Evolutionary conservation across 2,329 filamentous ascomycete species (phyloP), one percentile per base, ranked within the genome.

Genomic region (Zymoseptoria crescenta): DNA sequence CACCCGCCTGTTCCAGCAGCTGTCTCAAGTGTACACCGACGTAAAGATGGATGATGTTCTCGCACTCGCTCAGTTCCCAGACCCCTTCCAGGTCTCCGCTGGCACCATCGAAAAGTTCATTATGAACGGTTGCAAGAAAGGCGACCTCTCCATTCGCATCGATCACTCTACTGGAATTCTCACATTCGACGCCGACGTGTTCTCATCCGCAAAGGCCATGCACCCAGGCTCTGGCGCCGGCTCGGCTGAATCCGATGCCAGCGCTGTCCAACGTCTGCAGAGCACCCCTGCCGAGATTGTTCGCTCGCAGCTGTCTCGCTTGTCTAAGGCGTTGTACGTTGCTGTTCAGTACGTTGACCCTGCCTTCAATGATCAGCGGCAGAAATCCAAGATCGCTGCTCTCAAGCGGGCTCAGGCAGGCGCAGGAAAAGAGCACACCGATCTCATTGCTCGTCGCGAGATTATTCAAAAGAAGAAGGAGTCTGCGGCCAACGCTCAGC

Each of bases 111-210:
- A 99, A 81, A 99, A 97, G 80, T 99, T 99, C 82, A 97, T 99
- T 82, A 99, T 99, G 94, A 99, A 99, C 76, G 94, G 94, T 64
- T 97, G 96, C 84, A 99, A 99, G 86, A 99, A 99, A 84, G 94
- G 94, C 59, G 94, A 99, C 70, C 83, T 99, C 52, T 89, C 94
- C 56, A 95, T 99, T 69, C 91, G 94, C 62, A 91, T 97, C 77
- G 90, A 97, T 73, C 94, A 99, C 73, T 91, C 91, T 62, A 93
- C 92, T 56, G 91, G 94, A 61, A 89, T 96, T 54, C 84, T 99
- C 61, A 96, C 91, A 74, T 99, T 99, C 69, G 94, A 99, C 75
- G 95, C 91, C 57, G 94, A 99, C 74, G 91, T 99, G 66, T 97
- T 99, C 81, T 96, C 94, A 41, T 96, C 94, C 16, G 87, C 92